Conservation (phyloP, 2,329 filamentous ascomycete genomes). For the Samsoniella hepiali region DNA sequence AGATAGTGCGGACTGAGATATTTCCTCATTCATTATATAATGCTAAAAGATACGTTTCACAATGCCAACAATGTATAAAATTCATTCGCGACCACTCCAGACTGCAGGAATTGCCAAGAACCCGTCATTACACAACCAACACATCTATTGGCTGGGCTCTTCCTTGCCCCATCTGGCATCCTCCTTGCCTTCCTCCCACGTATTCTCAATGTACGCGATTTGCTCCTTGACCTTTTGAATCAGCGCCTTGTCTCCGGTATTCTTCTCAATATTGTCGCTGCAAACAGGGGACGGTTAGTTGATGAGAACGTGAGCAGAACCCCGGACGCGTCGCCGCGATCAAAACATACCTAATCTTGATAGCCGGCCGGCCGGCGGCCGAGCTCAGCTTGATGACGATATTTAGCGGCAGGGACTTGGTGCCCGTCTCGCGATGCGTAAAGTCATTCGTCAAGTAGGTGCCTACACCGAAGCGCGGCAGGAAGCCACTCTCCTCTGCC, state of each 20-base stretch:
- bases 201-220: conserved; percentile 80
- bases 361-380: conserved; percentile 73
- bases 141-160: conserved; percentile 22
- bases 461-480: conserved; percentile 87
- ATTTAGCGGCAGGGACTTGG: conserved; percentile 87
- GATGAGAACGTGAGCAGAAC: background rate
- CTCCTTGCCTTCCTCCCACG: conserved; percentile 83
- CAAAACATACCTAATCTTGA: conserved; percentile 74
- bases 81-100: background rate
- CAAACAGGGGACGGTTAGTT: background rate
- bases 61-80: too few relatives aligned
- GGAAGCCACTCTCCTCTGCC: conserved; percentile 76
- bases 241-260: conserved; percentile 79
- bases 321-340: background rate
- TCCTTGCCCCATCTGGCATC: conserved; percentile 72
- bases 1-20: too few relatives aligned
- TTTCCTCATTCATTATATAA: too few relatives aligned
- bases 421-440: conserved; percentile 63
- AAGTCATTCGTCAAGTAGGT: conserved; percentile 98
- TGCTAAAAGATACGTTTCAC: too few relatives aligned
- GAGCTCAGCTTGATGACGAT: conserved; percentile 97
- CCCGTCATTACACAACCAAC: background rate
- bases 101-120: background rate
- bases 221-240: conserved; percentile 80
- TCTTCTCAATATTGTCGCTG: conserved; percentile 84